Base-by-base conservation (phyloP, 2,329 filamentous ascomycete genomes). In the Fusarium sp. region DNA sequence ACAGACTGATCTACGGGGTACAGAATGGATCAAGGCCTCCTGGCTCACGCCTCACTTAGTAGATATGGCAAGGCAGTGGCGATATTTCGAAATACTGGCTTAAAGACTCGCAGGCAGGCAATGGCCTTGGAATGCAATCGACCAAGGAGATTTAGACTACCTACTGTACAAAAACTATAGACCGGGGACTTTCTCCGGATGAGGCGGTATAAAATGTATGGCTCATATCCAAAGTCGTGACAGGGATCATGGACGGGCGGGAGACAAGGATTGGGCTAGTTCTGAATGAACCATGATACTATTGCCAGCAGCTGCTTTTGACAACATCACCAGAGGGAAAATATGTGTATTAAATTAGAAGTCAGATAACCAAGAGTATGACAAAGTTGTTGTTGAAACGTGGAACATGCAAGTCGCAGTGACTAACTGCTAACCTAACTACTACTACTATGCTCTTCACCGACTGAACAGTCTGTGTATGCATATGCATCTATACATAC, bases 171-270 rank as follows among this genome's bases (percentile, higher is more conserved):
- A 11, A n/a, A 42, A 52, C 22, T 29, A 20, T 24, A 11, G 30
- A 32, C 24, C 13, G 34, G 41, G 46, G 24, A 65, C 18, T 20
- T 7, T 24, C 12, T 46, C 47, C 48, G 55, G 25, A 57, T 45
- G 57, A 67, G 65, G 65, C 65, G 58, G 64, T 54, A 57, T 30
- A 14, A 24, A 51, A 57, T n/a, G 49, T 29, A 25, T 67, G 64
- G 64, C 51, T 54, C 27, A 42, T 40, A 44, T 64, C 57, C 22
- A 58, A 41, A 54, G 57, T 22, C 37, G 46, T 45, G 30, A 34
- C 51, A 63, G 46, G 65, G 64, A 25, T 67, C 22, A 40, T 37
- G 18, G 20, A 57, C 24, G 57, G 62, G 45, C 32, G 40, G 62
- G 45, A 46, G 40, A 58, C 64, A 58, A 44, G 57, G 57, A 20